Base-by-base conservation (phyloP, 495 filamentous ascomycete species). In the Neurospora sp. region DNA sequence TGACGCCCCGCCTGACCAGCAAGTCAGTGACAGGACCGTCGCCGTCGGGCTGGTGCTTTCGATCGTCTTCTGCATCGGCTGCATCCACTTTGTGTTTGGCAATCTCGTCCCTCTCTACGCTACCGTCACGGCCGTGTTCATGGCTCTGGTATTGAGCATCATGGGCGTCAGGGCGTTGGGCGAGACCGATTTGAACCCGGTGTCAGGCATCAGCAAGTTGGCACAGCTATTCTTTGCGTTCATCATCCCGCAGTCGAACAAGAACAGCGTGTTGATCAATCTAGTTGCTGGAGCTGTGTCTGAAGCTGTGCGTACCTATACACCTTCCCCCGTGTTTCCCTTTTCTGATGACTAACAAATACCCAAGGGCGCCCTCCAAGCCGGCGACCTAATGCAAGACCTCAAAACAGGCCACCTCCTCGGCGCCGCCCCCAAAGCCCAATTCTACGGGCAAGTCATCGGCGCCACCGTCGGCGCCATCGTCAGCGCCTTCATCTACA, bases 311-410 rank as follows among this genome's bases (percentile, higher is more conserved):
- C 69, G 79, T 76, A 16, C 9, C 41, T 12, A 35, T 44, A 10
- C 42, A 16, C 31, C 16, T 39, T 16, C 42, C 27, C 41, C 41
- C 16, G 2, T 37, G 9, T 3, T 10, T 70, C 20, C 18, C 35
- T 35, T 7, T 20, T 40, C 18, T 69, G n/a, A 8, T 5, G 23
- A 16, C 31, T 59, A 70, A 44, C 72, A 48, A 44, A 72, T 40
- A 5, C 11, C 44, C 90, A 91, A 93, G 70, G 96, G 95, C 31
- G 96, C 96, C 8, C 85, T 97, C 40, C 96, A 99, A 83, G 96
- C 96, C 4, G 96, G 96, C 14, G 96, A 99, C 79, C 90, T 99
- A 79, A 94, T 99, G 92, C 96, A 99, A 77, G 96, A 99, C 79
- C 88, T 99, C 40, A 99, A 99, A 81, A 97, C 96, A 0, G 96